Evolutionary conservation across 345 rosid genomes (phyloP), one percentile per base, ranked within the genome.

Genomic region (Hypericum perforatum): DNA sequence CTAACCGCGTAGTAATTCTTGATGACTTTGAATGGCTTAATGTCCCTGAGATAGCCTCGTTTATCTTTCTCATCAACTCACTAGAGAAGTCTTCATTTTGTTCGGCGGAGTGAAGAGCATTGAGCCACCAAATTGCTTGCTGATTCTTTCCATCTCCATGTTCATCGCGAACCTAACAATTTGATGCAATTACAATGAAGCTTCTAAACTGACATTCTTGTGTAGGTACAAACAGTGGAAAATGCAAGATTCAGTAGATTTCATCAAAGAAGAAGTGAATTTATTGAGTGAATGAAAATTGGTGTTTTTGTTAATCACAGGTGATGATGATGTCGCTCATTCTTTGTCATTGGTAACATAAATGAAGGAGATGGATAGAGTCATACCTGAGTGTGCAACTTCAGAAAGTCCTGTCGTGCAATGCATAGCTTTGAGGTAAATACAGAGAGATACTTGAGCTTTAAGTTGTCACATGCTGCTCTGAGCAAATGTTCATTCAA

Each of bases 21-120:
- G 82, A 74, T 52, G 89, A 67, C 63, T 71, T 77, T 8, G 77
- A 76, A 64, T 74, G 78, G 64, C 76, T 79, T 54, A 72, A 63
- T 65, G 66, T 65, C 72, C 82, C 82, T 51, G 78, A 63, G 69
- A 87, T 78, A 52, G 87, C 81, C 64, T 91, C 96, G 72, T 86
- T 89, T 70, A 82, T 78, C 76, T 82, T 91, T 75, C 81, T 78
- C 10, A 78, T 79, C 71, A 91, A 69, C 72, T 85, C 98, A 38
- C 56, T 63, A 42, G 79, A 66, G 44, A 75, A 67, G 39, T 82
- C 96, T 59, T 74, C 74, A 65, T 76, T 76, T 68, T 70, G 71
- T 70, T 85, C 96, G 45, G 76, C 71, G 63, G 70, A 69, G 72
- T 75, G 58, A 60, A 91, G 82, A 43, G 80, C 84, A 68, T 87